phyloP scores from a whole-genome alignment of 768 basidiomycete species.

The Tubosaeta sp. region DNA sequence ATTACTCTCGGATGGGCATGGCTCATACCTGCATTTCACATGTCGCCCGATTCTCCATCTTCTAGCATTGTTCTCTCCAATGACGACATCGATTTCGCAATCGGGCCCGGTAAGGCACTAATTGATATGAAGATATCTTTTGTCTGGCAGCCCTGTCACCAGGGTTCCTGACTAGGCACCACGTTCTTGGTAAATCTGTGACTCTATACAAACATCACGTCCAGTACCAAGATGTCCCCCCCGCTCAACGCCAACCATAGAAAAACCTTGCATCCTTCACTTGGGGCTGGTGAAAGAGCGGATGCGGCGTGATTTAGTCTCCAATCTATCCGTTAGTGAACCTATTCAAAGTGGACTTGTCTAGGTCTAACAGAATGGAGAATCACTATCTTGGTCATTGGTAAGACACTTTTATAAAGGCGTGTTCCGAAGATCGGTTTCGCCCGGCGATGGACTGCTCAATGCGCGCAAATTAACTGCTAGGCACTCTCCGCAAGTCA shows the following conservation, averaged over 20 bases:
- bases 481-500: not conserved
- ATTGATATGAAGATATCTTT: constrained; percentile 64
- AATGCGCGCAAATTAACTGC: not conserved
- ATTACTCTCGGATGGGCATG: constrained; percentile 83
- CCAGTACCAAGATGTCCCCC: not conserved
- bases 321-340: not conserved
- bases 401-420: not conserved
- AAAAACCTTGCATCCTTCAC: not conserved
- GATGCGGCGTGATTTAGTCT: not conserved
- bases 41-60: constrained; percentile 47
- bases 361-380: not conserved
- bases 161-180: not conserved
- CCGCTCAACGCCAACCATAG: not conserved
- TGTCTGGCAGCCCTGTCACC: constrained; percentile 36
- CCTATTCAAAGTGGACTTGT: not conserved
- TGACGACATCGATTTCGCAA: constrained; percentile 73
- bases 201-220: not conserved
- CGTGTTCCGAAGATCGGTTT: not conserved
- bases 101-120: constrained; percentile 66
- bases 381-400: not conserved
- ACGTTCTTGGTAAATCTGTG: not conserved
- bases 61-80: constrained; percentile 41
- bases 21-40: constrained; percentile 83
- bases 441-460: not conserved
- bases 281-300: not conserved